Conservation (phyloP, 441 rosid species). For the Corymbia citriodora region DNA sequence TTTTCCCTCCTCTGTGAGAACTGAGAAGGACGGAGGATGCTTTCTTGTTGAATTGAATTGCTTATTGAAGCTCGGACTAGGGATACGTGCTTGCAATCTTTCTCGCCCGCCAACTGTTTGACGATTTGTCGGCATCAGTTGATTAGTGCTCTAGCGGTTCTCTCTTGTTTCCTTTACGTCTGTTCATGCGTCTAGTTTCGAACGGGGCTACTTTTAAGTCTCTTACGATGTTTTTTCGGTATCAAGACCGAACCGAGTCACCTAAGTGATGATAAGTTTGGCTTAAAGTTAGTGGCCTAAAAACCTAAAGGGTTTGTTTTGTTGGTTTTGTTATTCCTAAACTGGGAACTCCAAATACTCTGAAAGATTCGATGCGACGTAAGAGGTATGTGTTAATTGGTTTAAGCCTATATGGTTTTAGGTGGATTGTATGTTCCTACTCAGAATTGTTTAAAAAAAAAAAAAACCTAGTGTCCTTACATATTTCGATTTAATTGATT, state of each 20-base stretch:
- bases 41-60: not conserved
- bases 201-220: not conserved
- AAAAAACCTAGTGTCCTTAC: too few species aligned
- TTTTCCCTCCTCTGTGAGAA: not conserved
- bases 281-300: not conserved
- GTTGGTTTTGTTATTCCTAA: not conserved
- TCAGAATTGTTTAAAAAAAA: too few species aligned
- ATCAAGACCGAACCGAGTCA: not conserved
- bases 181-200: not conserved
- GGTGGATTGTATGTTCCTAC: too few species aligned
- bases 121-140: not conserved
- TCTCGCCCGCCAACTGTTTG: not conserved
- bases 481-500: too few species aligned
- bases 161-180: not conserved
- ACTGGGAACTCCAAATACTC: not conserved
- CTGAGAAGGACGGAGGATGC: not conserved
- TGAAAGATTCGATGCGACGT: too few species aligned
- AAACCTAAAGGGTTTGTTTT: not conserved
- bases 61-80: not conserved
- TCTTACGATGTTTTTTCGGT: not conserved
- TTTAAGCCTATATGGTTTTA: too few species aligned
- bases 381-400: too few species aligned
- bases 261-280: not conserved
- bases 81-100: not conserved
- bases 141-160: not conserved